These are phyloP conservation scores for Pythium dissimile DNA, from an alignment of 352 stramenopile species.

Conservation along the genomic window DNA sequence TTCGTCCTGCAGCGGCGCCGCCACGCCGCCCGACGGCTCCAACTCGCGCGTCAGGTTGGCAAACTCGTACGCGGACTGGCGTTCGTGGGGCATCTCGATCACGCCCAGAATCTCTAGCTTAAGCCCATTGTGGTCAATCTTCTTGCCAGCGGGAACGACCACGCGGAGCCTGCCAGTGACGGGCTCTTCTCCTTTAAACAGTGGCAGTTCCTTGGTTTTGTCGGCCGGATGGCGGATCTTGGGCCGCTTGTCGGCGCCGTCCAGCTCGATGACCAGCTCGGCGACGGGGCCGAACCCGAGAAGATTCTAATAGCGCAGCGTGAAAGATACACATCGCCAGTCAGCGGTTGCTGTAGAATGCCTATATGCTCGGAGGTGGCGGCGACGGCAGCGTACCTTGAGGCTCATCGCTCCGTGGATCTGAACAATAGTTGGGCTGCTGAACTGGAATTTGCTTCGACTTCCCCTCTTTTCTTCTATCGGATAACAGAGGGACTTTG, in stretches of 20 bases:
- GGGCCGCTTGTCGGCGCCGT: conserved; percentile 26
- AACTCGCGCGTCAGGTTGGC: conserved; percentile 89
- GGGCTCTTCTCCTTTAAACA: conserved; percentile 51
- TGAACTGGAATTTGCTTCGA: conserved; percentile 13
- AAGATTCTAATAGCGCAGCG: conserved; percentile 39
- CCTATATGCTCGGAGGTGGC: neutral
- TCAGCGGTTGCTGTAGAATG: too few relatives aligned
- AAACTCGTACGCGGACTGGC: conserved; percentile 89
- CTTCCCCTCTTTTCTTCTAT: conserved; percentile 11
- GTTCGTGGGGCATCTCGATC: conserved; percentile 89
- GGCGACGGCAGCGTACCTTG: conserved; percentile 5
- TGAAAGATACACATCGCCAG: too few relatives aligned
- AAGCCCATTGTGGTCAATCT: conserved; percentile 95
- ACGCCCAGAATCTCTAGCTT: conserved; percentile 95
- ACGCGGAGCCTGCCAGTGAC: conserved; percentile 71
- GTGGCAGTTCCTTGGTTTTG: conserved; percentile 37
- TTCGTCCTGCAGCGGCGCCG: conserved; percentile 36
- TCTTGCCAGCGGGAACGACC: conserved; percentile 84
- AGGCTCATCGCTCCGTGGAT: conserved; percentile 16
- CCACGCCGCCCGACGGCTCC: conserved; percentile 59
- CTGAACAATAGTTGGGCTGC: too few relatives aligned
- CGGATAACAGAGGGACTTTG: neutral
- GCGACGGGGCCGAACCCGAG: conserved; percentile 50
- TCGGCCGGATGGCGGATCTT: conserved; percentile 25
- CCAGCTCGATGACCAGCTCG: conserved; percentile 36